Evolutionary conservation across 441 rosid species (phyloP).

Genomic region (Hura crepitans): DNA sequence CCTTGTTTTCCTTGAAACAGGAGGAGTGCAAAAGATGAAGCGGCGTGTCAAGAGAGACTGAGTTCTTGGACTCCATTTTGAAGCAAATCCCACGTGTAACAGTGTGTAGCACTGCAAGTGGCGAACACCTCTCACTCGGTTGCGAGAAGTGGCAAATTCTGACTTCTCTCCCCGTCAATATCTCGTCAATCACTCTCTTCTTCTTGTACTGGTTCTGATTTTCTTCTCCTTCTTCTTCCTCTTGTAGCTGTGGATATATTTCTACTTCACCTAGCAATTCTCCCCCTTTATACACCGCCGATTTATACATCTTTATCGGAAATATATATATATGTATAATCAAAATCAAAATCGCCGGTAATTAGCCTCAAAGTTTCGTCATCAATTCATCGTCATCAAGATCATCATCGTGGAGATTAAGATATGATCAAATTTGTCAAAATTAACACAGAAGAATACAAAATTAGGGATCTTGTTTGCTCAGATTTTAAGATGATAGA

Average conservation of each 20-base stretch:
- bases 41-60: constrained; percentile 40
- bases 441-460: constrained; percentile 18
- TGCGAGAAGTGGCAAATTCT: constrained; percentile 55
- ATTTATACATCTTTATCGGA: constrained; percentile 48
- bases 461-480: constrained; percentile 24
- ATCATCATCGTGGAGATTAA: constrained; percentile 27
- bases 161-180: constrained; percentile 54
- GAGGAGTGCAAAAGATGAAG: constrained; percentile 67
- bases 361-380: constrained; percentile 21
- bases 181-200: constrained; percentile 43
- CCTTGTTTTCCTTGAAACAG: constrained; percentile 91
- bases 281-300: constrained; percentile 61
- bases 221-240: constrained; percentile 34
- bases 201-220: constrained; percentile 30
- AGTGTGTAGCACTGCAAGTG: constrained; percentile 82
- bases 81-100: constrained; percentile 72
- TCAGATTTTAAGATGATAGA: constrained; percentile 21
- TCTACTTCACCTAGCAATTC: constrained; percentile 78
- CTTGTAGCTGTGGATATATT: constrained; percentile 45
- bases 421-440: constrained; percentile 34
- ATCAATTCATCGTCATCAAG: constrained; percentile 24
- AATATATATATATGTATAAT: neutral
- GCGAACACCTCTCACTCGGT: constrained; percentile 90
- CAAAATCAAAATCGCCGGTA: constrained; percentile 21
- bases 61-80: constrained; percentile 77